Evolutionary conservation across 352 stramenopile species (phyloP).

Genomic region (Vaucheria bursata): DNA sequence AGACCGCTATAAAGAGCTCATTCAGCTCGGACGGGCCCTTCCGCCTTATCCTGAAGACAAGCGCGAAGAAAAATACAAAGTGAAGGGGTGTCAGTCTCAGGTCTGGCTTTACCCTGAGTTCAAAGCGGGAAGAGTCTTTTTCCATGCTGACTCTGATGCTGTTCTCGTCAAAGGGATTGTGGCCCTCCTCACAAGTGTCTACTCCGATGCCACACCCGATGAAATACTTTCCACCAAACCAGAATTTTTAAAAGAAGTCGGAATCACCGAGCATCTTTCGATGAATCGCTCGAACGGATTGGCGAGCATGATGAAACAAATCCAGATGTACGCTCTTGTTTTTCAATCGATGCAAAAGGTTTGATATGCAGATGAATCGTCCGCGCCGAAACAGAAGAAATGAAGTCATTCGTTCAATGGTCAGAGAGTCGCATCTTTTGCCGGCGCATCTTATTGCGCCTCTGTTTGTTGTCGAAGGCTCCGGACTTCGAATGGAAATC

Average conservation of each 20-base stretch:
- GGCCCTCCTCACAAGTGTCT: background rate
- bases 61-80: background rate
- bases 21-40: background rate
- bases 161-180: background rate
- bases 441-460: background rate
- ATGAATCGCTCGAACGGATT: background rate
- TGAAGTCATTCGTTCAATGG: background rate
- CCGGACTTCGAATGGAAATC: background rate
- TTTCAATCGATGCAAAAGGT: background rate
- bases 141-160: background rate
- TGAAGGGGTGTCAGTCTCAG: background rate
- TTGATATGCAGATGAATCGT: background rate
- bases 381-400: background rate
- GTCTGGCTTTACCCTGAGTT: background rate
- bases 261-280: background rate
- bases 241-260: background rate
- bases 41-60: background rate
- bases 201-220: background rate
- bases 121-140: background rate
- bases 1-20: background rate
- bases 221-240: background rate
- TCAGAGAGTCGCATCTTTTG: background rate
- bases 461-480: background rate
- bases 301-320: constrained; percentile 3
- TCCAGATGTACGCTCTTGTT: constrained; percentile 1